Base-by-base conservation (phyloP, 441 rosid genomes). In the Brassica hybrid region DNA sequence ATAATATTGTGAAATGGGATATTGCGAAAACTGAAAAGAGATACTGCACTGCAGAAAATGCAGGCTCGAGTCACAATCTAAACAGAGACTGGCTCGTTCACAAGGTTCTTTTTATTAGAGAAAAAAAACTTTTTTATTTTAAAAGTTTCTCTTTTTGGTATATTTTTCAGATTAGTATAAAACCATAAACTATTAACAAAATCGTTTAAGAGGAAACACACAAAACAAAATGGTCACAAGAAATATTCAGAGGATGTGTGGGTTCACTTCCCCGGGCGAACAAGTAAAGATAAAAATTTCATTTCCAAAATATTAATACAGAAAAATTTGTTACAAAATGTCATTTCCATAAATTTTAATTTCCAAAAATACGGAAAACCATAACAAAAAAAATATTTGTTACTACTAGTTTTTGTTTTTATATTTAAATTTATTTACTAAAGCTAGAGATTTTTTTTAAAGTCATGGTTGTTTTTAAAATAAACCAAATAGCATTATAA, bases 191-290 rank as follows among this genome's bases (percentile, higher is more conserved):
- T 23, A 23, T 60, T 12, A 25, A 25, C 64, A 25, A 23, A 60
- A 59, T 23, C 9, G 9, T 58, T 21, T 59, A 11, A 21, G 8
- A 5, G 4, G 9, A 58, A 21, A n/a, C 36, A 60, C 25, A 56
- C n/a, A 58, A 10, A 58, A 9, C 25, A 19, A 61, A 50, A 8
- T n/a, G 2, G 64, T 73, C 65, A 65, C 56, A 65, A 7, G 14
- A 18, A 5, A 27, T 27, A 27, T 27, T 27, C 32, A 27, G 32
- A 27, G 32, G 32, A 27, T 27, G 25, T 27, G 63, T 73, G 67
- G 67, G 67, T 67, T 75, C 67, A 60, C 18, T 68, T 68, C 41
- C 64, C 79, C 7, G 68, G 79, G 63, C 12, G 5, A 50, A 60
- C 73, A 27, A 21, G 25, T 10, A 64, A 36, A 9, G 48, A 30